These are phyloP conservation scores for Suillus discolor DNA, from an alignment of 768 basidiomycete genomes.

Conservation along the genomic window DNA sequence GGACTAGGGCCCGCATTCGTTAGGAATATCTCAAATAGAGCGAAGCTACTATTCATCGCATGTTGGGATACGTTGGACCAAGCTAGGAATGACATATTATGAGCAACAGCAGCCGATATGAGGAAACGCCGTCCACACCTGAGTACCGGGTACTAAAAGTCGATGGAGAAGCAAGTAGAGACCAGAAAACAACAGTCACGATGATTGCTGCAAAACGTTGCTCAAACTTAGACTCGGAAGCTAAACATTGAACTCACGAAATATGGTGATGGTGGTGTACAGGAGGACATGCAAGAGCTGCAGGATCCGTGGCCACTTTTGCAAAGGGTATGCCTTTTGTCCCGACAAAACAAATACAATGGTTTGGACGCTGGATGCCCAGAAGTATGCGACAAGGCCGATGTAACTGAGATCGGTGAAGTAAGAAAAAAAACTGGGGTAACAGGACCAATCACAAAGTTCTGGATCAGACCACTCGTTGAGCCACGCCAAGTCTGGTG, in stretches of 20 bases:
- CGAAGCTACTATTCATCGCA: constrained; percentile 57
- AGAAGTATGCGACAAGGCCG: constrained; percentile 65
- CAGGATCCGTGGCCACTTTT: constrained; percentile 56
- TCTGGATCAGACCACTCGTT: not conserved
- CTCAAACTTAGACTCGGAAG: not conserved
- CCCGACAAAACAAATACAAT: constrained; percentile 40
- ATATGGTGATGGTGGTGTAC: constrained; percentile 51
- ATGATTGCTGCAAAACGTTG: constrained; percentile 50
- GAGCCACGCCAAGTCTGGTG: constrained; percentile 13
- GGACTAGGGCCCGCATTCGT: constrained; percentile 55
- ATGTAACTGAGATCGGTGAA: constrained; percentile 67
- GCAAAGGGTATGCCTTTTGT: constrained; percentile 52
- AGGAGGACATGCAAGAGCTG: constrained; percentile 62
- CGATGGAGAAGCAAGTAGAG: constrained; percentile 44
- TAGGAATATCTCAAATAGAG: constrained; percentile 57
- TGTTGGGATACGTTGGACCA: constrained; percentile 66
- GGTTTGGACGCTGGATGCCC: constrained; percentile 58
- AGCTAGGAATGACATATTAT: constrained; percentile 34
- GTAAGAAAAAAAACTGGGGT: constrained; percentile 58
- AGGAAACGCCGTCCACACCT: constrained; percentile 33
- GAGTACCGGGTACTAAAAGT: constrained; percentile 43
- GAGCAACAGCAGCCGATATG: constrained; percentile 5
- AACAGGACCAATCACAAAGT: constrained; percentile 7
- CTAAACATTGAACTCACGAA: constrained; percentile 47
- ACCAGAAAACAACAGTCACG: constrained; percentile 68